Percentiles rank a stretch among this genome's conserved stretches.
Evolutionary conservation across 176 grass and related monocot species (phyloP).

Genomic region (Carex littledalei): DNA sequence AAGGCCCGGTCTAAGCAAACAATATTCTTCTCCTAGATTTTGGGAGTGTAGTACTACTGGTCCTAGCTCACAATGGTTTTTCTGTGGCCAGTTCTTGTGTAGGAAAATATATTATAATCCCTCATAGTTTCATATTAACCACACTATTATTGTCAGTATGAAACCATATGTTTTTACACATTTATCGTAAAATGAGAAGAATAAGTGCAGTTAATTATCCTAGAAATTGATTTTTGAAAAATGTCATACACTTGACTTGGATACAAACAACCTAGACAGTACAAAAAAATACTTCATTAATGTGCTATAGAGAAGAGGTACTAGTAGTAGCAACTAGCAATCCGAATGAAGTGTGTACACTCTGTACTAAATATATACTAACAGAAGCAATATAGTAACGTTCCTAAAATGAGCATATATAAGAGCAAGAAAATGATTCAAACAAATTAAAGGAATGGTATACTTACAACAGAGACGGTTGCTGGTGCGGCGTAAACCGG

Average conservation of each 20-base stretch:
- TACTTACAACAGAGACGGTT: slow-evolving; percentile 36
- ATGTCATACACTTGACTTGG: background rate
- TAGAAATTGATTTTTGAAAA: background rate
- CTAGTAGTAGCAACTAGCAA: background rate
- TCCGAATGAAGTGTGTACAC: background rate
- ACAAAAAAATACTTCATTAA: background rate
- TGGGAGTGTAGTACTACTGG: background rate
- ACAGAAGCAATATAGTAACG: background rate
- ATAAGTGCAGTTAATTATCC: background rate
- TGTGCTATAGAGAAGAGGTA: background rate
- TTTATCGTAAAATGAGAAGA: background rate
- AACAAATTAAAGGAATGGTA: background rate
- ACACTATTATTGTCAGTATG: background rate
- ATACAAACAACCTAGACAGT: background rate
- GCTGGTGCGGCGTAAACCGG: slow-evolving; percentile 51
- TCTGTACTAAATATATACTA: background rate
- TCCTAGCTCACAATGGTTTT: background rate
- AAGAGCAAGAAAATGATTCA: background rate
- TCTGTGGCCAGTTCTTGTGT: background rate
- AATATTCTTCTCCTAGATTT: slow-evolving; percentile 9
- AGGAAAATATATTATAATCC: background rate
- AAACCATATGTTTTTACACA: background rate
- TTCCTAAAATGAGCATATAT: background rate
- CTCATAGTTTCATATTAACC: background rate
- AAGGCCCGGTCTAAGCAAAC: background rate